Base-by-base conservation (phyloP, 768 basidiomycete genomes). In the Termitomyces sp. region DNA sequence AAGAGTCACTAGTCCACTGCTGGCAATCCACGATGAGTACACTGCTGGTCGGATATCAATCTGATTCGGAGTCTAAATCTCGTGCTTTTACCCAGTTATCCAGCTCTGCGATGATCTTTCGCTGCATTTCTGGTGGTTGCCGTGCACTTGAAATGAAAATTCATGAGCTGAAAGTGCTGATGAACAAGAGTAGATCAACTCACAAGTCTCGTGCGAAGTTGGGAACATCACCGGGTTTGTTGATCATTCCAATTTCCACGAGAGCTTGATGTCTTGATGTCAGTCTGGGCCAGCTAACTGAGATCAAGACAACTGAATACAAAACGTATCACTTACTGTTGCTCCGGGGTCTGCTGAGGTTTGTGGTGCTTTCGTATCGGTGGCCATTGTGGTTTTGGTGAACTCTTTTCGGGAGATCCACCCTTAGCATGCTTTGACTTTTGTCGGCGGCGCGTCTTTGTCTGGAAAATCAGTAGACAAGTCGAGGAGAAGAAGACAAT, bases 121-220 rank as follows among this genome's bases (percentile, higher is more conserved):
- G 69, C 63, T 76, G 82, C 56, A 79, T 79, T 46, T 81, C 78
- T 4, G 65, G 57, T 5, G 78, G 70, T 64, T 78, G 79, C 20
- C 73, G 74, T 5, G 73, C 76, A 59, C 81, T 83, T 58, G 12
- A 20, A 34, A 49, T 37, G 9, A 34, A 25, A 37, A 46, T 17
- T 42, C 34, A 52, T 57, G 11, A 52, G 40, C 60, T 68, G 20
- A 47, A 17, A 59, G 20, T 9, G 32, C 55, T 1, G 60, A 46
- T 25, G 5, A n/a, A 29, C 12, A 37, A 49, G 3, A 12, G 57
- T 10, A 20, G 31, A 20, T 25, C 9, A 31, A 79, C 87, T 73
- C 64, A 90, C 89, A 91, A 91, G 37, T 82, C 76, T 58, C 79
- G 78, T 7, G 88, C 89, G 68, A 91, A 91, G 3, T 67, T 64